Evolutionary conservation across 768 basidiomycete species (phyloP).

Genomic region (Amanita molliuscula): DNA sequence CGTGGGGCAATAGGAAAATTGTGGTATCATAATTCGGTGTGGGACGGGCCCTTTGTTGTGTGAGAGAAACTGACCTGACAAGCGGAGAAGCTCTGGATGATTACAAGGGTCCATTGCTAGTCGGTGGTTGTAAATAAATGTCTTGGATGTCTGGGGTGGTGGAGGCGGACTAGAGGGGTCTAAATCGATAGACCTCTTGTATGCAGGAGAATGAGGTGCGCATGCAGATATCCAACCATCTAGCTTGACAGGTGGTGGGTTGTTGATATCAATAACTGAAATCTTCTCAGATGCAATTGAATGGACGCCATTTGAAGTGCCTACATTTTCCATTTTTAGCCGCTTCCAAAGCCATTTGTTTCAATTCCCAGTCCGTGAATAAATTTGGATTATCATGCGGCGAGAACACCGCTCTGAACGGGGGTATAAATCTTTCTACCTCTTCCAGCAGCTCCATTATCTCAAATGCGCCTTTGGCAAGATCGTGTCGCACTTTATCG

Average conservation of each 20-base stretch:
- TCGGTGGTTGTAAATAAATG: conserved; percentile 37
- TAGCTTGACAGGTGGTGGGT: conserved; percentile 18
- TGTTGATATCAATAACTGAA: conserved; percentile 21
- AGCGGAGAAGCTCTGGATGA: conserved; percentile 26
- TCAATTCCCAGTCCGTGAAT: conserved; percentile 25
- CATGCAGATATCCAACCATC: conserved; percentile 33
- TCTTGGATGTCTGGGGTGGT: conserved; percentile 14
- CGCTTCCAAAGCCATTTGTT: conserved; percentile 22
- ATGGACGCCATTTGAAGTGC: conserved; percentile 8
- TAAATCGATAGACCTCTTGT: conserved; percentile 11
- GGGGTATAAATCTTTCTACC: conserved; percentile 29
- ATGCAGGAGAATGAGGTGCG: conserved; percentile 19
- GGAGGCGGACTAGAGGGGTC: conserved; percentile 13
- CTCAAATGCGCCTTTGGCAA: conserved; percentile 19
- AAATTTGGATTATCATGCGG: conserved; percentile 39
- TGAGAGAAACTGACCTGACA: conserved; percentile 43
- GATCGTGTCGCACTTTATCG: conserved; percentile 11
- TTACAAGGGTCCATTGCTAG: conserved; percentile 36
- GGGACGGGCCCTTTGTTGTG: conserved; percentile 35
- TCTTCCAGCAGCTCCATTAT: conserved; percentile 30
- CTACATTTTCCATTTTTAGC: conserved; percentile 26
- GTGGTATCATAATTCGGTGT: conserved; percentile 30
- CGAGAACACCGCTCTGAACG: conserved; percentile 41
- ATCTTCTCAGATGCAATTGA: not conserved
- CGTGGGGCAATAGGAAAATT: conserved; percentile 40